phyloP scores from a whole-genome alignment of 495 filamentous ascomycete genomes.

The Aspergillus incahuasiensis region DNA sequence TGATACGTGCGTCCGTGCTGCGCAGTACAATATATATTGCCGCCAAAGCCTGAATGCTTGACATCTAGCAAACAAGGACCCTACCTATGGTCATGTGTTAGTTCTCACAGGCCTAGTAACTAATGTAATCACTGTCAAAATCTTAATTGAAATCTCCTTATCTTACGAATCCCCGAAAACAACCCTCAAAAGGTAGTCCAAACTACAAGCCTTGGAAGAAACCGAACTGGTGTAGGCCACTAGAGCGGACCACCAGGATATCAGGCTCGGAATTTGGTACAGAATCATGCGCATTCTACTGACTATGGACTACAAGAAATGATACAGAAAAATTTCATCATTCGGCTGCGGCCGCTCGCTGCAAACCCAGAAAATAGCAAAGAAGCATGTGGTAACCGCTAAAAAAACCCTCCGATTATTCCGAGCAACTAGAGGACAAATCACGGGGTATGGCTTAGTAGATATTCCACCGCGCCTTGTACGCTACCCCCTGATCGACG shows the following conservation, averaged over 20 bases:
- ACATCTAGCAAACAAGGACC: too few relatives aligned
- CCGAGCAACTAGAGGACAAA: background rate
- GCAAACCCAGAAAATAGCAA: slow-evolving; percentile 7
- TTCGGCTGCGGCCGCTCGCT: background rate
- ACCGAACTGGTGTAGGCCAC: too few relatives aligned
- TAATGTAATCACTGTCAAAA: too few relatives aligned
- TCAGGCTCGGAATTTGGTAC: background rate
- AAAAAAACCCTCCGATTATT: slow-evolving; percentile 3
- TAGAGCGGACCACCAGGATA: background rate
- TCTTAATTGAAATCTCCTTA: too few relatives aligned
- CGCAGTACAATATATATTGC: too few relatives aligned
- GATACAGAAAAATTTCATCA: slow-evolving; percentile 7
- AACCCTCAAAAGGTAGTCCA: too few relatives aligned
- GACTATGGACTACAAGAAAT: background rate
- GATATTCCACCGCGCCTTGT: slow-evolving; percentile 86
- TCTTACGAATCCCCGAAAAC: too few relatives aligned
- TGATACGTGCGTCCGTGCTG: too few relatives aligned
- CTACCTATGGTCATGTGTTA: too few relatives aligned
- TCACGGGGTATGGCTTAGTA: slow-evolving; percentile 38
- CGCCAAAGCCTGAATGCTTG: too few relatives aligned
- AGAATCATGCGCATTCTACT: slow-evolving; percentile 8
- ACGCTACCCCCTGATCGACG: slow-evolving; percentile 89
- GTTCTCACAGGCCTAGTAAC: too few relatives aligned
- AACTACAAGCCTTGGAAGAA: too few relatives aligned
- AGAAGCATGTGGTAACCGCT: background rate